These are phyloP conservation scores for Calocybe indica DNA, from an alignment of 768 basidiomycete genomes.

Conservation along the genomic window DNA sequence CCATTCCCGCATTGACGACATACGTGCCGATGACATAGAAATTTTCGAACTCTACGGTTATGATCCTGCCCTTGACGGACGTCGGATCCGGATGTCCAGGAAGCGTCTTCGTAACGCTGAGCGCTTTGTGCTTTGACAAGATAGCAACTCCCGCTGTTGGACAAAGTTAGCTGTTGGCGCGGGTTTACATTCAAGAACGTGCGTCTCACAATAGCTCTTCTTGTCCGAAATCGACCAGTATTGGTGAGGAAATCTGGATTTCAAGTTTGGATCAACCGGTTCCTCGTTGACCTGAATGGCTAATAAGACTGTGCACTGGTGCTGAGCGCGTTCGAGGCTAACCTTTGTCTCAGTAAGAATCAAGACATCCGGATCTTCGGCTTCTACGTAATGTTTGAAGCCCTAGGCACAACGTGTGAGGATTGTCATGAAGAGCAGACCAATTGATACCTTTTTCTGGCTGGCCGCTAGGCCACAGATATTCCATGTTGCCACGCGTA, in stretches of 20 bases:
- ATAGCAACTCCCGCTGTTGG: constrained; percentile 74
- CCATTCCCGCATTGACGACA: constrained; percentile 75
- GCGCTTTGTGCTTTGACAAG: constrained; percentile 69
- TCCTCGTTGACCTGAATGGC: constrained; percentile 58
- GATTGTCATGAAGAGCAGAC: not conserved
- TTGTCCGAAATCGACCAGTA: constrained; percentile 76
- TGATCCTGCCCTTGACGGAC: constrained; percentile 66
- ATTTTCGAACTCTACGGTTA: constrained; percentile 75
- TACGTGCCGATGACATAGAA: constrained; percentile 76
- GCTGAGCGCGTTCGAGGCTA: not conserved
- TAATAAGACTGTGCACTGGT: not conserved
- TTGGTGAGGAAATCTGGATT: constrained; percentile 56
- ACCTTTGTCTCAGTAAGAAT: constrained; percentile 87
- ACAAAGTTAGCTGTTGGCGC: not conserved
- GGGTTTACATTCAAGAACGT: not conserved
- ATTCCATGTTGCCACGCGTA: constrained; percentile 71
- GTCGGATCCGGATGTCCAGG: constrained; percentile 68
- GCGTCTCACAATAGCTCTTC: constrained; percentile 66
- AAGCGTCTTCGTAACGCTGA: constrained; percentile 59
- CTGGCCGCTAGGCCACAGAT: constrained; percentile 72
- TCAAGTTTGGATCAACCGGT: constrained; percentile 55
- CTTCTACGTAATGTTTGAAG: constrained; percentile 76
- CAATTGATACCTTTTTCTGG: constrained; percentile 60
- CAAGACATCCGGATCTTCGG: constrained; percentile 81
- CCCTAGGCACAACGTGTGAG: constrained; percentile 39